A percentile compares a stretch with the other conserved stretches of the same genome.
These are phyloP conservation scores for Epichloe sp. DNA, from an alignment of 2,329 filamentous ascomycete species.

Conservation along the genomic window DNA sequence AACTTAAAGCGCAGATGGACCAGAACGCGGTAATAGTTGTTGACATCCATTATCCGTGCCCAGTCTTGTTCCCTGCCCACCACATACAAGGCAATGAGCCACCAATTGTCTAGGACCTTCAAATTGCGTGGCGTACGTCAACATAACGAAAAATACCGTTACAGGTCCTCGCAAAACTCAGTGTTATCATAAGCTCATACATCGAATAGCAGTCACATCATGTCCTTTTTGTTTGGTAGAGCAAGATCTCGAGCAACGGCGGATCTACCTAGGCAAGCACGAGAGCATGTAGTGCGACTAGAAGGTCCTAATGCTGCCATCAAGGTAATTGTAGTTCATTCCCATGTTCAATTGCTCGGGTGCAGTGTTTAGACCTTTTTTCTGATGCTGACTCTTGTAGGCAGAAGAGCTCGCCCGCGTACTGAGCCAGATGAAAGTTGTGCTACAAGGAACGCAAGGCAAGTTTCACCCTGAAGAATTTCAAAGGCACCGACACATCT, in stretches of 20 bases:
- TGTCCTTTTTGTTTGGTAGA: conserved; percentile 45
- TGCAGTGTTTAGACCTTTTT: not conserved
- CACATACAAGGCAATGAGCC: not conserved
- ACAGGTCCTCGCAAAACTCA: not conserved
- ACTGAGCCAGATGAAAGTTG: conserved; percentile 79
- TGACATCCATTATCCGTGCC: not conserved
- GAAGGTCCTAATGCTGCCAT: conserved; percentile 33
- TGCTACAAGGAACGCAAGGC: conserved; percentile 90
- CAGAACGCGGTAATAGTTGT: not conserved
- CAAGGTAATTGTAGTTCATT: conserved; percentile 25
- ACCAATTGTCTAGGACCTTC: not conserved
- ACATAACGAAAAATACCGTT: not conserved
- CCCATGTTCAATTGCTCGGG: not conserved
- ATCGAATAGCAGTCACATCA: conserved; percentile 10
- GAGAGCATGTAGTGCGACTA: conserved; percentile 38
- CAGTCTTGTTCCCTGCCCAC: not conserved
- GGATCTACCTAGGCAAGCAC: conserved; percentile 43
- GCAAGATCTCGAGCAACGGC: conserved; percentile 36
- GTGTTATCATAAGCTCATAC: not conserved
- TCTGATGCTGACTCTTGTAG: conserved; percentile 30
- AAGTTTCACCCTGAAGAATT: conserved; percentile 13
- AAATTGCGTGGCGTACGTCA: not conserved
- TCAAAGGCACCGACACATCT: not conserved
- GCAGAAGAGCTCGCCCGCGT: conserved; percentile 78
- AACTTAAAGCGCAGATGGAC: not conserved